Conservation (phyloP, 1,284 basidiomycete genomes). For the Flammula alnicola region DNA sequence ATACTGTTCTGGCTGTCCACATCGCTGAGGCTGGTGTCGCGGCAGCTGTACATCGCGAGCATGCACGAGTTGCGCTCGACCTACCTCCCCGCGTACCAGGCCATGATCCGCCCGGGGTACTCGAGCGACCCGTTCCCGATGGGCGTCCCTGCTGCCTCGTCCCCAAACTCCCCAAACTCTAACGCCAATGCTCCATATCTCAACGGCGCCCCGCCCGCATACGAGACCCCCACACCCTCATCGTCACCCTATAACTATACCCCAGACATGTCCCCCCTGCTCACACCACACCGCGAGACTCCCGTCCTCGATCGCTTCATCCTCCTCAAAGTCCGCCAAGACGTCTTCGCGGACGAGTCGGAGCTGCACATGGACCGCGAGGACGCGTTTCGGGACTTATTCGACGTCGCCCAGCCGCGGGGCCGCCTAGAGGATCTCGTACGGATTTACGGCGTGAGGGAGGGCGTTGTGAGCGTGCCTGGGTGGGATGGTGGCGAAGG, state of each 20-base stretch:
- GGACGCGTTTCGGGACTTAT: conserved; percentile 75
- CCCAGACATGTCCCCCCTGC: conserved; percentile 25
- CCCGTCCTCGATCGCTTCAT: conserved; percentile 76
- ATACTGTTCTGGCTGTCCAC: conserved; percentile 70
- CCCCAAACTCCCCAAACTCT: conserved; percentile 6
- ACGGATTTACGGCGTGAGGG: conserved; percentile 57
- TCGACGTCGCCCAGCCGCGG: conserved; percentile 74
- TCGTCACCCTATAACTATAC: conserved; percentile 25
- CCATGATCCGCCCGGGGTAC: conserved; percentile 66
- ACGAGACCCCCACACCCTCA: conserved; percentile 13
- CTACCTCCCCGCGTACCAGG: conserved; percentile 68
- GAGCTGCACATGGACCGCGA: conserved; percentile 74
- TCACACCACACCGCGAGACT: conserved; percentile 67
- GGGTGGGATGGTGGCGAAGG: neutral
- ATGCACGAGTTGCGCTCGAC: conserved; percentile 80
- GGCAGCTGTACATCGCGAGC: conserved; percentile 69
- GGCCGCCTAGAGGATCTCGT: conserved; percentile 75
- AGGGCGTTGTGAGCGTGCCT: conserved; percentile 52
- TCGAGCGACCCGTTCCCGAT: conserved; percentile 76
- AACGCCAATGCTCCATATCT: too few species aligned
- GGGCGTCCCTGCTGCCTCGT: neutral
- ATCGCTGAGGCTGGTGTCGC: conserved; percentile 67
- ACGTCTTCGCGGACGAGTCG: conserved; percentile 71
- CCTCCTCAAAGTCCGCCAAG: conserved; percentile 75
- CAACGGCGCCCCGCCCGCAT: conserved; percentile 31